Percentiles rank a stretch among this genome's conserved stretches.
Evolutionary conservation across 2,329 filamentous ascomycete genomes (phyloP).

Genomic region (Aspergillus tamarii): DNA sequence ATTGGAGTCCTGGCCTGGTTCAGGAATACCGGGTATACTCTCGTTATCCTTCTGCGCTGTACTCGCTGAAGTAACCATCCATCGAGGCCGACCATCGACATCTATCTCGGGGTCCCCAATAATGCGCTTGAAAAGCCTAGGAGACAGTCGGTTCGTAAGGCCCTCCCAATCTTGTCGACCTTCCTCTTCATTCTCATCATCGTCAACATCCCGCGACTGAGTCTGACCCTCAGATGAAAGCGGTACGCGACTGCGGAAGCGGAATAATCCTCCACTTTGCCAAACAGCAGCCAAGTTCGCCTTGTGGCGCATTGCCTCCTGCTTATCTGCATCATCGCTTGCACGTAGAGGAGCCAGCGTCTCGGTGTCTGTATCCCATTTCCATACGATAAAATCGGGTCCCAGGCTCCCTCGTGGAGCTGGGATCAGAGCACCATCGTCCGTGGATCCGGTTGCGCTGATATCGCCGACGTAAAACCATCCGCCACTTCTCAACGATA

Average conservation of each 20-base stretch:
- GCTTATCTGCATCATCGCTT: constrained; percentile 40
- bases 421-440: constrained; percentile 21
- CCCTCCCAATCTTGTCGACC: constrained; percentile 57
- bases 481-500: constrained; percentile 63
- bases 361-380: constrained; percentile 53
- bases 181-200: constrained; percentile 36
- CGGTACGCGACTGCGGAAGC: constrained; percentile 43
- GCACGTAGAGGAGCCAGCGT: constrained; percentile 37
- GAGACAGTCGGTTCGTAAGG: constrained; percentile 56
- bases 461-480: constrained; percentile 60
- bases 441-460: constrained; percentile 21
- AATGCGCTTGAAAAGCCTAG: constrained; percentile 54
- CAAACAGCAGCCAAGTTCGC: constrained; percentile 61
- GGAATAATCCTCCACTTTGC: constrained; percentile 52
- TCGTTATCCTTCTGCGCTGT: constrained; percentile 61
- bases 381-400: constrained; percentile 56
- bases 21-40: constrained; percentile 61
- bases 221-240: constrained; percentile 29
- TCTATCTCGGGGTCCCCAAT: constrained; percentile 45
- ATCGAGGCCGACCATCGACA: constrained; percentile 48
- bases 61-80: constrained; percentile 62
- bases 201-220: constrained; percentile 20
- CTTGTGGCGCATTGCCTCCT: constrained; percentile 56
- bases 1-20: constrained; percentile 20
- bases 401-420: constrained; percentile 24